These are phyloP conservation scores for Yarrowia phangngaensis DNA, from an alignment of 805 yeast genomes.

Conservation along the genomic window DNA sequence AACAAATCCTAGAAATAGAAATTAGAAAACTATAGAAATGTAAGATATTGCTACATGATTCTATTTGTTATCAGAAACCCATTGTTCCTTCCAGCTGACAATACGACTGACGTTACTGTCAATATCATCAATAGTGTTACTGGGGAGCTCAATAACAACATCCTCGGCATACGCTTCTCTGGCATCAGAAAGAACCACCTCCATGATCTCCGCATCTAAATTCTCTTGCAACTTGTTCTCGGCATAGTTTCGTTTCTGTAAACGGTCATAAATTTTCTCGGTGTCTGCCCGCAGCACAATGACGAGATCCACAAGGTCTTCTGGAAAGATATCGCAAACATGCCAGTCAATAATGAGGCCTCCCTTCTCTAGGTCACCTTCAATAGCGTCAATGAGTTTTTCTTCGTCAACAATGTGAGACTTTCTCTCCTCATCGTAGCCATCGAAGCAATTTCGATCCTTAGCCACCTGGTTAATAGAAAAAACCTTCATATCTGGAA, in stretches of 20 bases:
- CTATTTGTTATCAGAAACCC: constrained; percentile 55
- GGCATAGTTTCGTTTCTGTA: constrained; percentile 70
- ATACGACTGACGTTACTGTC: constrained; percentile 80
- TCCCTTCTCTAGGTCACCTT: constrained; percentile 75
- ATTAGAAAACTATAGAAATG: too few relatives aligned
- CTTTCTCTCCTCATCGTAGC: constrained; percentile 81
- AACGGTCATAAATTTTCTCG: constrained; percentile 65
- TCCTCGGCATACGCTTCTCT: constrained; percentile 72
- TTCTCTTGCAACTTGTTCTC: constrained; percentile 84
- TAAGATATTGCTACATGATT: too few relatives aligned
- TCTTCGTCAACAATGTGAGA: constrained; percentile 92
- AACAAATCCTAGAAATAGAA: too few relatives aligned
- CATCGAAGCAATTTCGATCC: constrained; percentile 68
- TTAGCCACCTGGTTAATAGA: constrained; percentile 80
- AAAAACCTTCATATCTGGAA: constrained; percentile 51
- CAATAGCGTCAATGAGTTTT: constrained; percentile 72
- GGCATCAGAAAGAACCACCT: constrained; percentile 82
- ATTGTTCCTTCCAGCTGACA: constrained; percentile 65
- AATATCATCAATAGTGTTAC: constrained; percentile 70
- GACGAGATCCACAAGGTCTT: constrained; percentile 84
- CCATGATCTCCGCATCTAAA: constrained; percentile 96
- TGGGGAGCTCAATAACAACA: constrained; percentile 73
- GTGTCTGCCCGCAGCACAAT: constrained; percentile 82
- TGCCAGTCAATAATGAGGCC: constrained; percentile 96
- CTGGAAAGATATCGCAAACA: constrained; percentile 93